Evolutionary conservation across 2,329 filamentous ascomycete genomes (phyloP), one percentile per base, ranked within the genome.

Genomic region (Scedosporium dehoogii): DNA sequence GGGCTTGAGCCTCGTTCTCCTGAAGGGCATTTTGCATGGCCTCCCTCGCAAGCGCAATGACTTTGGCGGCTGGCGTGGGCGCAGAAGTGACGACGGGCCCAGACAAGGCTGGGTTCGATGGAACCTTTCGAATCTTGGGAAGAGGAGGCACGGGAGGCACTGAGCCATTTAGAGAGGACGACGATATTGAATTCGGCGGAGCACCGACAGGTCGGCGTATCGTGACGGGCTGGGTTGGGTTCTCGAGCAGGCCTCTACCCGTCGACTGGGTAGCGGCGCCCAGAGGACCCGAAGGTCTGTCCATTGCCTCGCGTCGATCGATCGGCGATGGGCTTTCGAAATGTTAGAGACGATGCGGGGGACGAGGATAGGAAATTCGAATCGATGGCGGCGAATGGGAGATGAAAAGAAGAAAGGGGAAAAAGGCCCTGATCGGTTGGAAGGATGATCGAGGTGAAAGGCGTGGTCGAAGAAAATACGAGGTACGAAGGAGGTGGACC

Each of bases 11-110:
- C 68, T 81, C 80, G 67, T 88, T 86, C 70, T 87, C 87, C 67
- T 86, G 81, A 63, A 88, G 76, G 62, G 88, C 87, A 68, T 79
- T 81, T 65, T 82, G 81, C 81, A 91, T 88, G 55, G 86, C 85
- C 68, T 88, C 84, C 67, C 81, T 82, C 42, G 85, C 85, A 58
- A 89, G 78, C 62, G 78, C 78, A 60, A 90, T 83, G 65, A 90
- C 85, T 71, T 90, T 85, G 18, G 53, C n/a, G 10, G 64, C 65
- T 5, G 60, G 51, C 1, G 64, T 63, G n/a, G 65, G 63, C 53
- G 76, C 77, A 46, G 86, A 76, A 18, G 86, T 81, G 70, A 86
- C 78, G 61, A 81, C 78, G 14, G 74, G 72, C n/a, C 81, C 79
- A 16, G 57, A 41, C 57, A 85, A 72, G 14, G 75, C 79, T 33